A percentile compares a stretch with the other conserved stretches of the same genome.
Conservation (phyloP, 176 grass and related monocot genomes). For the Ensete glaucum region DNA sequence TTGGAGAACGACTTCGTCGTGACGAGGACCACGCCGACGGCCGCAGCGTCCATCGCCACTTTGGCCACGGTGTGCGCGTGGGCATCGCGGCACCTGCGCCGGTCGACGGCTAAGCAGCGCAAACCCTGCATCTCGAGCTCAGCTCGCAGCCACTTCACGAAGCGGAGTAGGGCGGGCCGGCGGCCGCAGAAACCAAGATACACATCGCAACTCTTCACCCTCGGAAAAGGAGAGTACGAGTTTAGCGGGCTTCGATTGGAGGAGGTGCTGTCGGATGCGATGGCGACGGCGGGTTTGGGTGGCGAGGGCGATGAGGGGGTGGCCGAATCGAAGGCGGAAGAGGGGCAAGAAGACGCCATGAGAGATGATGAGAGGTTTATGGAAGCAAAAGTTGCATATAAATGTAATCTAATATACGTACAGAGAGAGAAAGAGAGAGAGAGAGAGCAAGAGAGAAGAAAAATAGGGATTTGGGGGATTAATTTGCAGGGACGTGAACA, state of each 20-base stretch:
- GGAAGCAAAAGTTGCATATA: background rate
- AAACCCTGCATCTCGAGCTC: constrained; percentile 50
- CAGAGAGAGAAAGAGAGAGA: background rate
- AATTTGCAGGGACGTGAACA: constrained; percentile 8
- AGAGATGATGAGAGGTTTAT: background rate
- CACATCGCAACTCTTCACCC: constrained; percentile 35
- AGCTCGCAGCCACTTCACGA: constrained; percentile 47
- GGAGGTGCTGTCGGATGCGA: background rate
- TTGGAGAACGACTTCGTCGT: constrained; percentile 25
- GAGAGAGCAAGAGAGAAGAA: background rate
- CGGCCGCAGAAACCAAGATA: constrained; percentile 26
- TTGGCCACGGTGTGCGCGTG: constrained; percentile 6
- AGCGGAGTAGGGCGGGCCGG: background rate
- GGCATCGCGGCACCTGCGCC: constrained; percentile 23
- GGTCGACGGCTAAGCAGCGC: constrained; percentile 25
- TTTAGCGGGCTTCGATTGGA: background rate
- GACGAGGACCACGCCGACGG: constrained; percentile 32
- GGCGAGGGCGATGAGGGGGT: background rate
- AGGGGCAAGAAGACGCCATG: constrained; percentile 21
- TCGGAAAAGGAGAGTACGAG: background rate
- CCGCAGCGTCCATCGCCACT: constrained; percentile 30
- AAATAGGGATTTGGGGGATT: constrained; percentile 1
- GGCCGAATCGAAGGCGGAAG: background rate
- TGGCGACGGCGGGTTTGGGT: background rate
- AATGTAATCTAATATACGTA: too few relatives aligned